A percentile compares a stretch with the other conserved stretches of the same genome.
These are phyloP conservation scores for Nemania sp. DNA, from an alignment of 2,329 filamentous ascomycete species.

Conservation along the genomic window DNA sequence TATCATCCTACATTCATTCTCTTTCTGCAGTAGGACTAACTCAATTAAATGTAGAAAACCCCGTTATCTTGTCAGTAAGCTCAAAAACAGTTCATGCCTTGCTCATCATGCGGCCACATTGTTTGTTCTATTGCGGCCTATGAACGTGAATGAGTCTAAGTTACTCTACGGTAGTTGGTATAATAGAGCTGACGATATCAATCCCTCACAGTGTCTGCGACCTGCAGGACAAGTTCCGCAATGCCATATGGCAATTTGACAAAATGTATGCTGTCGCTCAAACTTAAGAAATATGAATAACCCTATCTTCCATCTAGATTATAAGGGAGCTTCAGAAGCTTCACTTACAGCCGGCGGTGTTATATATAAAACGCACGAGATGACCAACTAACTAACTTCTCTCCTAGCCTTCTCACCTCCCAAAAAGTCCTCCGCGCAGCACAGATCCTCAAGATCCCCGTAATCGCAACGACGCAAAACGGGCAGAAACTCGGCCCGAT, in stretches of 20 bases:
- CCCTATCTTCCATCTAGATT: neutral
- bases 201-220: slow-evolving; percentile 80
- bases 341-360: neutral
- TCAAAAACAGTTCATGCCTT: neutral
- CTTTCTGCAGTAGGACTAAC: slow-evolving; percentile 31
- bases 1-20: neutral
- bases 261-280: slow-evolving; percentile 70
- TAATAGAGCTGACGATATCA: slow-evolving; percentile 34
- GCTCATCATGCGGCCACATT: neutral
- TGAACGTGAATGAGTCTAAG: neutral
- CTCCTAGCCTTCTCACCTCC: slow-evolving; percentile 70
- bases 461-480: slow-evolving; percentile 90
- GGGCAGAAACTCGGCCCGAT: slow-evolving; percentile 81
- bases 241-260: slow-evolving; percentile 84
- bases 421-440: slow-evolving; percentile 76
- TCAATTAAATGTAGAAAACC: slow-evolving; percentile 55
- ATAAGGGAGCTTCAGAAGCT: neutral
- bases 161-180: neutral
- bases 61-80: slow-evolving; percentile 62
- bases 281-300: slow-evolving; percentile 17
- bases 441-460: slow-evolving; percentile 76
- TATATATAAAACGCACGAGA: neutral
- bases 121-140: neutral
- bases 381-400: slow-evolving; percentile 1
- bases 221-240: slow-evolving; percentile 91